phyloP scores from a whole-genome alignment of 1,284 basidiomycete species.

The Inonotus obliquus region DNA sequence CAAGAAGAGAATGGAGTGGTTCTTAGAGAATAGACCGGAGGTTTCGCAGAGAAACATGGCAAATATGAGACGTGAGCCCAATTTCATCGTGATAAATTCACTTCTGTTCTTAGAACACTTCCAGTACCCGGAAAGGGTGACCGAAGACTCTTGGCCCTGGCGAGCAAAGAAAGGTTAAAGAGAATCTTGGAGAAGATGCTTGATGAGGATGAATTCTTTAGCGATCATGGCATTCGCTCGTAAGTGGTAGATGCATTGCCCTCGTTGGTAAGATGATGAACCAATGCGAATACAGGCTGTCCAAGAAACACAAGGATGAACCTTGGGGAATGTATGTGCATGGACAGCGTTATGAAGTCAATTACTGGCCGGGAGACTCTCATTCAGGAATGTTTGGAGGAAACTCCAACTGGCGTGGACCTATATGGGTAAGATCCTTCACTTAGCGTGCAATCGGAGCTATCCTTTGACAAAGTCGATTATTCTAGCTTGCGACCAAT shows the following conservation, averaged over 20 bases:
- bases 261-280: neutral
- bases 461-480: neutral
- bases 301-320: slow-evolving; percentile 84
- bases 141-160: slow-evolving; percentile 84
- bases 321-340: slow-evolving; percentile 96
- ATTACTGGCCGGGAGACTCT: slow-evolving; percentile 98
- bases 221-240: slow-evolving; percentile 94
- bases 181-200: slow-evolving; percentile 94
- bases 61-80: slow-evolving; percentile 77
- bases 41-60: slow-evolving; percentile 91
- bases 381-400: slow-evolving; percentile 98
- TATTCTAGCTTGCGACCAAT: slow-evolving; percentile 85
- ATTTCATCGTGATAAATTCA: neutral
- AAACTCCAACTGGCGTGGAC: slow-evolving; percentile 94
- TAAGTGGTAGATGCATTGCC: slow-evolving; percentile 36
- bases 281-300: slow-evolving; percentile 49
- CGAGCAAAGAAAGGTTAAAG: slow-evolving; percentile 85
- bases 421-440: slow-evolving; percentile 54
- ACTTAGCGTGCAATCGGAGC: neutral
- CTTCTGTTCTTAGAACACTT: neutral
- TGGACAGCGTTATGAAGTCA: slow-evolving; percentile 87
- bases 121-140: slow-evolving; percentile 78
- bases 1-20: slow-evolving; percentile 99
- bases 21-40: slow-evolving; percentile 87
- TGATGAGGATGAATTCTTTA: slow-evolving; percentile 94